Evolutionary conservation across 2,329 filamentous ascomycete genomes (phyloP).

Genomic region (Paraconiothyrium sp.): DNA sequence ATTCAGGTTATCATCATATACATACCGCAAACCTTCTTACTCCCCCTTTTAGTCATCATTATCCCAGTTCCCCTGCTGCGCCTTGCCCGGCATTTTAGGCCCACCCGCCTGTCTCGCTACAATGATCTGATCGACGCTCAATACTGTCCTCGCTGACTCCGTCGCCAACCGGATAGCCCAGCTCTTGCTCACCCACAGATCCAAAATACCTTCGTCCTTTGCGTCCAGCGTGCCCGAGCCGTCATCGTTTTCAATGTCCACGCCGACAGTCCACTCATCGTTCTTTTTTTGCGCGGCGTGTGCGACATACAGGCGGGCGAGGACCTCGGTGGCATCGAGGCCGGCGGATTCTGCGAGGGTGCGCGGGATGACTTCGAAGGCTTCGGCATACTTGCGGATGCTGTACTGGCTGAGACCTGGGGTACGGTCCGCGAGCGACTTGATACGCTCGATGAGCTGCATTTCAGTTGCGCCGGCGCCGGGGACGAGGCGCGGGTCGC

Average conservation of each 20-base stretch:
- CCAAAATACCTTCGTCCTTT: slow-evolving; percentile 86
- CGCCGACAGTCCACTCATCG: slow-evolving; percentile 88
- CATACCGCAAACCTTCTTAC: slow-evolving; percentile 3
- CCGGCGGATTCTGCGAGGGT: slow-evolving; percentile 95
- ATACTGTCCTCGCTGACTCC: slow-evolving; percentile 89
- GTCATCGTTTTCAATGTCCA: slow-evolving; percentile 91
- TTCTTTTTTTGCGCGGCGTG: slow-evolving; percentile 72
- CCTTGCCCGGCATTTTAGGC: slow-evolving; percentile 94
- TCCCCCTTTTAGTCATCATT: slow-evolving; percentile 60
- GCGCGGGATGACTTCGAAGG: slow-evolving; percentile 95
- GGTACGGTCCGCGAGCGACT: slow-evolving; percentile 89
- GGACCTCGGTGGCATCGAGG: slow-evolving; percentile 94
- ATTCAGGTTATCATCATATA: slow-evolving; percentile 25
- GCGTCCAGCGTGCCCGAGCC: slow-evolving; percentile 84
- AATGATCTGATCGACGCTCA: slow-evolving; percentile 99
- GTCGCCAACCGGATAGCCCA: slow-evolving; percentile 98
- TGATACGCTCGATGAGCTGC: slow-evolving; percentile 91
- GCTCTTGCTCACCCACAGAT: slow-evolving; percentile 89
- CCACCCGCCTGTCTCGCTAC: slow-evolving; percentile 96
- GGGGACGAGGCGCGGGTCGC: slow-evolving; percentile 88
- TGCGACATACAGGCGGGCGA: slow-evolving; percentile 90
- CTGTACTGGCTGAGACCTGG: slow-evolving; percentile 93
- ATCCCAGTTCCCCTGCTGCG: slow-evolving; percentile 74
- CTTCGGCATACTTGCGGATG: slow-evolving; percentile 96
- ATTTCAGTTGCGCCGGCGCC: slow-evolving; percentile 95